These are phyloP conservation scores for Pittosporum tobira DNA, from an alignment of 129 eudicot species.

Conservation along the genomic window DNA sequence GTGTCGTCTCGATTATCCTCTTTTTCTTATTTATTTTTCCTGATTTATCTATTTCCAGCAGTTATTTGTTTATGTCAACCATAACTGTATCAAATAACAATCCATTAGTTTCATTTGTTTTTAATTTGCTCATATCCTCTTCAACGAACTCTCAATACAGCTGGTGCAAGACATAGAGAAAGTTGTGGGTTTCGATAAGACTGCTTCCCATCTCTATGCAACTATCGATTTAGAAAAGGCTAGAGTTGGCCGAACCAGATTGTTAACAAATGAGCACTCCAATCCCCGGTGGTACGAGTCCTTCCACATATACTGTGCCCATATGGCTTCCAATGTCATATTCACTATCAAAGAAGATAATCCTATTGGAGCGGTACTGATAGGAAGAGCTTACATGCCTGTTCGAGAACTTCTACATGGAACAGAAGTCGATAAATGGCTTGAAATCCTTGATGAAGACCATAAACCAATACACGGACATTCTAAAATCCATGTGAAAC, in stretches of 20 bases:
- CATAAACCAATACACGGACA: constrained; percentile 42
- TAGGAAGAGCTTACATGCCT: constrained; percentile 67
- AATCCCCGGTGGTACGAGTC: constrained; percentile 90
- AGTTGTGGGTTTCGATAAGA: constrained; percentile 33
- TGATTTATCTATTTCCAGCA: neutral
- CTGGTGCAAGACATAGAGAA: constrained; percentile 41
- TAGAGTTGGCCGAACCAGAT: constrained; percentile 75
- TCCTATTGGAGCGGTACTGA: constrained; percentile 55
- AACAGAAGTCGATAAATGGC: constrained; percentile 51
- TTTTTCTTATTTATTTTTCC: no score
- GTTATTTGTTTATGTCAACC: neutral
- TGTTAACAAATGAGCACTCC: constrained; percentile 31
- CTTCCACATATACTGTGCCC: constrained; percentile 87
- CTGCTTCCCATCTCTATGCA: constrained; percentile 51
- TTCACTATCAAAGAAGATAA: constrained; percentile 61
- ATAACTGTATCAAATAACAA: neutral
- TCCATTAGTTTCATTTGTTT: neutral
- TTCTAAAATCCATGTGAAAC: constrained; percentile 54
- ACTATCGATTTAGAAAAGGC: constrained; percentile 73
- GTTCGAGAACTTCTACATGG: constrained; percentile 39
- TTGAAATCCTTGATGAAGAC: constrained; percentile 43
- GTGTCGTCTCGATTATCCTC: no score
- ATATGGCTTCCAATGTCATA: constrained; percentile 63
- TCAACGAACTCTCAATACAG: constrained; percentile 21
- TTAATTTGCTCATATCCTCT: neutral